These are phyloP conservation scores for Eucalyptus fibrosa DNA, from an alignment of 345 rosid genomes.

Conservation along the genomic window DNA sequence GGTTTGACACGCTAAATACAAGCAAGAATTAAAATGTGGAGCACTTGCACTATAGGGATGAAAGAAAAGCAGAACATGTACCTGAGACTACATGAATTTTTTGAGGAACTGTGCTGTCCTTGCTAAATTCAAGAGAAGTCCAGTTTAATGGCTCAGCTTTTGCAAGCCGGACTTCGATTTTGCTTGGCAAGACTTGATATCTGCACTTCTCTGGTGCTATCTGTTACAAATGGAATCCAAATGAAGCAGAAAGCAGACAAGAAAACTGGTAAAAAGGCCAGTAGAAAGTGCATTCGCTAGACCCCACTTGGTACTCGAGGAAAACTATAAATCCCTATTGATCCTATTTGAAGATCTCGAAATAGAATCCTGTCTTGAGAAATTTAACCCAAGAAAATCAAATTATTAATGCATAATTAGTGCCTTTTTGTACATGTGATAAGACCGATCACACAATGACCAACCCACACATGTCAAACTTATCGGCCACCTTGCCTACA, in stretches of 20 bases:
- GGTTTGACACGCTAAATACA: background rate
- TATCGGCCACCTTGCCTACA: background rate
- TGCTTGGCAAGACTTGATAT: constrained; percentile 57
- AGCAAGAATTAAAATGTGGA: background rate
- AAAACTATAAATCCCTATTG: background rate
- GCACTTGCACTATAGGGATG: background rate
- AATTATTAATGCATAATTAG: background rate
- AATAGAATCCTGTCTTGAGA: background rate
- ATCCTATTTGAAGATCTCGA: background rate
- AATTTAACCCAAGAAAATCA: background rate
- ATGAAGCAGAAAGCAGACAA: background rate
- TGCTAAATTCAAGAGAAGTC: constrained; percentile 68
- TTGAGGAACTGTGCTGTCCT: constrained; percentile 24
- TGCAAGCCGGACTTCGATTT: constrained; percentile 71
- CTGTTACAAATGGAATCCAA: constrained; percentile 13
- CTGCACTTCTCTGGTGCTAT: constrained; percentile 68
- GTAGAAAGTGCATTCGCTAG: background rate
- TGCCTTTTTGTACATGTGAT: background rate
- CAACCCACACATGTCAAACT: background rate
- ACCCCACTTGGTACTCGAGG: background rate
- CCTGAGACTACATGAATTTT: constrained; percentile 26
- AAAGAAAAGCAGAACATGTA: background rate
- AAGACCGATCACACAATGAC: background rate
- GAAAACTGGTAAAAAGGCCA: background rate
- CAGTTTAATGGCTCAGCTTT: constrained; percentile 73